Conservation (phyloP, 257 asterid species). For the Salvia splendens region DNA sequence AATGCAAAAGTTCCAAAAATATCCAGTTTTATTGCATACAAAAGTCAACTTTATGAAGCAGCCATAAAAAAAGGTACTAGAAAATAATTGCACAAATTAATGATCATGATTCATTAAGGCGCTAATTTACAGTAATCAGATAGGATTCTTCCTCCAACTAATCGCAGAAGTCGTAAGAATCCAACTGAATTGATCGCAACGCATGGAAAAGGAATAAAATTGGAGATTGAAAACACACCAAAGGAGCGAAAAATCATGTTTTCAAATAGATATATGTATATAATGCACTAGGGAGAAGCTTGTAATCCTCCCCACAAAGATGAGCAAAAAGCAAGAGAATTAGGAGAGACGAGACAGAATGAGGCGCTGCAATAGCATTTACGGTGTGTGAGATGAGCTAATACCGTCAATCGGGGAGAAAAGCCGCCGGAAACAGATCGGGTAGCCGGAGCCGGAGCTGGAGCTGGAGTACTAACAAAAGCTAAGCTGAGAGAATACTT, state of each 20-base stretch:
- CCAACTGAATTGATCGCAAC: slow-evolving; percentile 22
- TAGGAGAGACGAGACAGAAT: slow-evolving; percentile 6
- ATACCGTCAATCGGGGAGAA: slow-evolving; percentile 20
- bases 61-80: slow-evolving; percentile 1
- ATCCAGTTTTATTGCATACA: slow-evolving; percentile 3
- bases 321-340: neutral
- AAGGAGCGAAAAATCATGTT: neutral
- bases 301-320: slow-evolving; percentile 3
- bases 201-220: neutral
- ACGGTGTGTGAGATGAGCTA: neutral
- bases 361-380: slow-evolving; percentile 5
- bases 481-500: neutral
- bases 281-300: neutral
- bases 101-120: slow-evolving; percentile 7
- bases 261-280: neutral
- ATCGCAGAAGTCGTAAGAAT: slow-evolving; percentile 11
- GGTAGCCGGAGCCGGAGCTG: slow-evolving; percentile 35
- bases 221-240: slow-evolving; percentile 5
- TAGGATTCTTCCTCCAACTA: neutral
- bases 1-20: slow-evolving; percentile 22
- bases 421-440: slow-evolving; percentile 23
- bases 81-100: slow-evolving; percentile 5
- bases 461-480: no score
- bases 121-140: neutral
- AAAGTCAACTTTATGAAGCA: slow-evolving; percentile 17